phyloP scores from a whole-genome alignment of 768 basidiomycete species.

The Amanita subjunquillea region DNA sequence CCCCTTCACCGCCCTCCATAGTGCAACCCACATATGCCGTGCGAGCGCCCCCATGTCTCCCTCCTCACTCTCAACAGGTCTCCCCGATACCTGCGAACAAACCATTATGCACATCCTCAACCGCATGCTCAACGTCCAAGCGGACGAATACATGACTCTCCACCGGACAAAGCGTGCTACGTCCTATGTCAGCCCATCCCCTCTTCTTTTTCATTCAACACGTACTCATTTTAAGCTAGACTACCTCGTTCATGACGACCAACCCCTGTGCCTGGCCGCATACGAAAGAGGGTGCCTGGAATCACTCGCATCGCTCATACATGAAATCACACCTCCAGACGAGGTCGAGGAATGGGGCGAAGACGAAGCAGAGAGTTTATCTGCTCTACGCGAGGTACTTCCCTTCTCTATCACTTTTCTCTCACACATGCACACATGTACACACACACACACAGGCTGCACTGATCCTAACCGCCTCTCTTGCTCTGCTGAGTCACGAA shows the following conservation, averaged over 20 bases:
- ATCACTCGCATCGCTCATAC: conserved; percentile 41
- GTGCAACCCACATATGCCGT: conserved; percentile 54
- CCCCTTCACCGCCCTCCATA: conserved; percentile 13
- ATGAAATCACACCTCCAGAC: conserved; percentile 41
- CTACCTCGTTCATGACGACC: conserved; percentile 63
- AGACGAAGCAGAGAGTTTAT: conserved; percentile 53
- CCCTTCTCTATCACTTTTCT: conserved; percentile 2
- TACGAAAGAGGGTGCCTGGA: conserved; percentile 59
- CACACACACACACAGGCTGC: conserved; percentile 38
- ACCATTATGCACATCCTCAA: conserved; percentile 66
- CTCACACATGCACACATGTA: neutral
- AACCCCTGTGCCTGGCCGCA: conserved; percentile 54
- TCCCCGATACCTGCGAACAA: conserved; percentile 29
- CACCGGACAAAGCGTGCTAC: conserved; percentile 59
- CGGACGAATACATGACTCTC: conserved; percentile 24
- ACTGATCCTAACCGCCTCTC: conserved; percentile 62
- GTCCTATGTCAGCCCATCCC: conserved; percentile 41
- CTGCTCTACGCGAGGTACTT: conserved; percentile 52
- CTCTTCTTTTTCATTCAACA: neutral
- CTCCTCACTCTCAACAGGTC: conserved; percentile 8
- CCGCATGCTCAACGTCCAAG: conserved; percentile 37
- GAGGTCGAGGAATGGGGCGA: conserved; percentile 44
- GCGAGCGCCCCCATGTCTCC: conserved; percentile 23
- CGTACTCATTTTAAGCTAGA: conserved; percentile 22
- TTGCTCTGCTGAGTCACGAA: conserved; percentile 64